phyloP scores from a whole-genome alignment of 345 rosid species.

The Melaleuca quinquenervia region DNA sequence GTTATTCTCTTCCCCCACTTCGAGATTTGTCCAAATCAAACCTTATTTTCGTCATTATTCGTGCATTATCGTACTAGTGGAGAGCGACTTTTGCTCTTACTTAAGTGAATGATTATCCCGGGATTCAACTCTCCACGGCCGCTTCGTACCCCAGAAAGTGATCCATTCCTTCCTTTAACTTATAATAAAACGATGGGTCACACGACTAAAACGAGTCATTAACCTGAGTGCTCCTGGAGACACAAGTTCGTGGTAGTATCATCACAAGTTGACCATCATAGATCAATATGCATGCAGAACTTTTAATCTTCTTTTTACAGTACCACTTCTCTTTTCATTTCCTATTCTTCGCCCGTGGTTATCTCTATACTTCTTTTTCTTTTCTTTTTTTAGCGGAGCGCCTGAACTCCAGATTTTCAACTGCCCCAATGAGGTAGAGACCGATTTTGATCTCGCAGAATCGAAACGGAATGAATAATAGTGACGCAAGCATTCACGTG shows the following conservation, averaged over 20 bases:
- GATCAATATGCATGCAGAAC: neutral
- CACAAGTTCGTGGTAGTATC: neutral
- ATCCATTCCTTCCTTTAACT: neutral
- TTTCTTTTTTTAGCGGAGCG: neutral
- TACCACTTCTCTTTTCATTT: neutral
- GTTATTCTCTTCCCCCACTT: neutral
- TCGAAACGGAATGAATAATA: neutral
- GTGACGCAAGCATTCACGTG: neutral
- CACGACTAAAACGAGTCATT: neutral
- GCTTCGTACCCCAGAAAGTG: neutral
- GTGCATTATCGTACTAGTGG: neutral
- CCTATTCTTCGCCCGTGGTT: neutral
- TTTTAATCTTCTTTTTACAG: neutral
- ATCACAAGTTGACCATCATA: neutral
- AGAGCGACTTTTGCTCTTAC: neutral
- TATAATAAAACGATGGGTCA: neutral
- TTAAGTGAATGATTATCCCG: neutral
- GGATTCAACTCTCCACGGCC: neutral
- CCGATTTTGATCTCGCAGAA: neutral
- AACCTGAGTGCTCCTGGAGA: neutral
- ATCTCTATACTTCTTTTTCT: neutral
- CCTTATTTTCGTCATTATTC: neutral
- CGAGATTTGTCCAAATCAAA: neutral
- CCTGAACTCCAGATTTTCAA: neutral
- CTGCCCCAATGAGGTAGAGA: neutral